Conservation (phyloP, 1,284 basidiomycete species). For the Agroathelia rolfsii region DNA sequence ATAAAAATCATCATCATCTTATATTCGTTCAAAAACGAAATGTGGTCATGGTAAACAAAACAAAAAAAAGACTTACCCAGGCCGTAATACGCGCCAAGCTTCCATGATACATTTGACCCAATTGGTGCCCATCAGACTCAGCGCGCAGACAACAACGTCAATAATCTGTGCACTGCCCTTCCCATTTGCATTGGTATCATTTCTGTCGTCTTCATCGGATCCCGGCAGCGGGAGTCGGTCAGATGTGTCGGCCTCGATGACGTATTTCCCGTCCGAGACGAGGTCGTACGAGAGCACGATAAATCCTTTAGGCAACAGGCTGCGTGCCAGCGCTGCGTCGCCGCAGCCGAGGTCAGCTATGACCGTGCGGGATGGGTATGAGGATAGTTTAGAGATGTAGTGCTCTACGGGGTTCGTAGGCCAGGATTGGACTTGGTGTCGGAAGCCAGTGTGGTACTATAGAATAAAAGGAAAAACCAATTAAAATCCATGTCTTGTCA, state of each 20-base stretch:
- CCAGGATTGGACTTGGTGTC: slow-evolving; percentile 84
- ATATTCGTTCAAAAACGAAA: slow-evolving; percentile 6
- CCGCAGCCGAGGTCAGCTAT: slow-evolving; percentile 95
- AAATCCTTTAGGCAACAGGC: slow-evolving; percentile 59
- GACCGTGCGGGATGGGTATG: slow-evolving; percentile 56
- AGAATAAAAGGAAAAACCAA: too few species aligned
- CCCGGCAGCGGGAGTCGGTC: slow-evolving; percentile 71
- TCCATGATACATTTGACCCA: slow-evolving; percentile 90
- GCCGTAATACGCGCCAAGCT: slow-evolving; percentile 77
- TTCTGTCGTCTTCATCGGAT: slow-evolving; percentile 42
- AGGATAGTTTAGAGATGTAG: slow-evolving; percentile 53
- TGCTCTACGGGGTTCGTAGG: slow-evolving; percentile 82
- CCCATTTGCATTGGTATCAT: slow-evolving; percentile 13
- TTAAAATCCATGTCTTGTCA: slow-evolving; percentile 10
- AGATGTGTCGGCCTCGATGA: slow-evolving; percentile 76
- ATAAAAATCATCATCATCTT: neutral
- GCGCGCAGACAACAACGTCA: slow-evolving; percentile 87
- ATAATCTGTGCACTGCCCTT: slow-evolving; percentile 62
- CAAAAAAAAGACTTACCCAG: slow-evolving; percentile 46
- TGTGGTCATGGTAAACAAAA: slow-evolving; percentile 4
- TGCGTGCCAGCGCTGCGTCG: slow-evolving; percentile 80
- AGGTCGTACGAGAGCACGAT: slow-evolving; percentile 76
- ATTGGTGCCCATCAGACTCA: slow-evolving; percentile 96
- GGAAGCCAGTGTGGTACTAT: slow-evolving; percentile 88
- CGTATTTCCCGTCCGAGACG: slow-evolving; percentile 62